A percentile compares a stretch with the other conserved stretches of the same genome.
Evolutionary conservation across 2,329 filamentous ascomycete genomes (phyloP).

Genomic region (Colletotrichum navitas): DNA sequence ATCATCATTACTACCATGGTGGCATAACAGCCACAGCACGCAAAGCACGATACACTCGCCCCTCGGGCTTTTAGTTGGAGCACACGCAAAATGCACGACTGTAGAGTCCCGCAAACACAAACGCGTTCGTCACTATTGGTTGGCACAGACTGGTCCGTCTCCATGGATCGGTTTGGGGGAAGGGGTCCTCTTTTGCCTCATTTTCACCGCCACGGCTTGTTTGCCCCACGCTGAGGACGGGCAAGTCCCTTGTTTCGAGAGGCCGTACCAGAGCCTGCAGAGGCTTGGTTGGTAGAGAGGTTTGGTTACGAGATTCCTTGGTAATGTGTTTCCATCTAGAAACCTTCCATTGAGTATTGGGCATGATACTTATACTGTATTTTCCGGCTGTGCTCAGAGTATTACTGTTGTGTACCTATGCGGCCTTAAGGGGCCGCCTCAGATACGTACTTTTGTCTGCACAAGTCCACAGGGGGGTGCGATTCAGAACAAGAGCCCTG

Average conservation of each 20-base stretch:
- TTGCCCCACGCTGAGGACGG: slow-evolving; percentile 16
- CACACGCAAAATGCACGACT: slow-evolving; percentile 4
- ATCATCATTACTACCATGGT: slow-evolving; percentile 10
- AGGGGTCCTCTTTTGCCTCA: slow-evolving; percentile 6
- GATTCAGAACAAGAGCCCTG: not conserved
- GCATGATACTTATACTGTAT: too few relatives aligned
- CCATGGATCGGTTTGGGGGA: not conserved
- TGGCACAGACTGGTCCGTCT: not conserved
- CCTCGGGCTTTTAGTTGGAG: slow-evolving; percentile 1
- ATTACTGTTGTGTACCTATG: too few relatives aligned
- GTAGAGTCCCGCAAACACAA: slow-evolving; percentile 25
- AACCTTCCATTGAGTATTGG: too few relatives aligned
- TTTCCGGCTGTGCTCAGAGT: too few relatives aligned
- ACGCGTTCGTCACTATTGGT: slow-evolving; percentile 30
- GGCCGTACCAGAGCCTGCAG: not conserved
- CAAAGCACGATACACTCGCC: slow-evolving; percentile 16
- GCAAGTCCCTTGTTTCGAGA: slow-evolving; percentile 18
- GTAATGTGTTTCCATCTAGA: too few relatives aligned
- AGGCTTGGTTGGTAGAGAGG: too few relatives aligned
- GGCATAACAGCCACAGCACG: slow-evolving; percentile 8
- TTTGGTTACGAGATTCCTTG: too few relatives aligned
- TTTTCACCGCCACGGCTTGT: slow-evolving; percentile 30
- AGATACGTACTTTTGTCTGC: too few relatives aligned
- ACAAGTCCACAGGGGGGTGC: not conserved
- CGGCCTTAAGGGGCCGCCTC: too few relatives aligned